Conservation (phyloP, 371 early-diverging fungal species). For the Lichtheimia corymbifera region DNA sequence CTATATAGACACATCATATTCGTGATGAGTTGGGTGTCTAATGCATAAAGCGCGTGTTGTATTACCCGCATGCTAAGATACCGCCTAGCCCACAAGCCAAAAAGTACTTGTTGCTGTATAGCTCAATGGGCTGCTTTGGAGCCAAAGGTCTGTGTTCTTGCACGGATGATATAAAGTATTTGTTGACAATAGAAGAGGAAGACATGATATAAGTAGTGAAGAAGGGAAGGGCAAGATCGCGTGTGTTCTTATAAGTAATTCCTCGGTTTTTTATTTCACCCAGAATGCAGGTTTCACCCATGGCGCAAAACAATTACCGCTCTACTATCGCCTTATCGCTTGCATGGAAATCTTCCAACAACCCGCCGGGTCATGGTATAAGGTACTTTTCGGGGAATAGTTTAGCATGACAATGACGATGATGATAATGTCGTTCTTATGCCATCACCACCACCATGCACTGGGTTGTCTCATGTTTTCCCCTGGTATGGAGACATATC, state of each 20-base stretch:
- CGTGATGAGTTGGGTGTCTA: neutral
- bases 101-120: slow-evolving; percentile 40
- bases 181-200: neutral
- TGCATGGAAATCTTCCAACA: too few relatives aligned
- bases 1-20: neutral
- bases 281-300: too few relatives aligned
- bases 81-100: slow-evolving; percentile 59
- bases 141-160: neutral
- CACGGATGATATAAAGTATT: slow-evolving; percentile 7
- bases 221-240: neutral
- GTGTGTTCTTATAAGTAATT: neutral
- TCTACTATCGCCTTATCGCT: too few relatives aligned
- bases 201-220: neutral
- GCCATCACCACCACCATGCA: too few relatives aligned
- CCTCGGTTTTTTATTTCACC: too few relatives aligned
- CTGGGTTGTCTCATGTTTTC: too few relatives aligned
- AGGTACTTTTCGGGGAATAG: too few relatives aligned
- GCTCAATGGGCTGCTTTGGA: slow-evolving; percentile 35
- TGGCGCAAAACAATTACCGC: too few relatives aligned
- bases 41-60: neutral
- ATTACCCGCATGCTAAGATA: slow-evolving; percentile 57
- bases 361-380: too few relatives aligned
- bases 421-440: too few relatives aligned
- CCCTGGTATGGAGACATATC: too few relatives aligned
- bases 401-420: too few relatives aligned